Conservation (phyloP, 257 asterid species). For the Dorcoceras hygrometricum region DNA sequence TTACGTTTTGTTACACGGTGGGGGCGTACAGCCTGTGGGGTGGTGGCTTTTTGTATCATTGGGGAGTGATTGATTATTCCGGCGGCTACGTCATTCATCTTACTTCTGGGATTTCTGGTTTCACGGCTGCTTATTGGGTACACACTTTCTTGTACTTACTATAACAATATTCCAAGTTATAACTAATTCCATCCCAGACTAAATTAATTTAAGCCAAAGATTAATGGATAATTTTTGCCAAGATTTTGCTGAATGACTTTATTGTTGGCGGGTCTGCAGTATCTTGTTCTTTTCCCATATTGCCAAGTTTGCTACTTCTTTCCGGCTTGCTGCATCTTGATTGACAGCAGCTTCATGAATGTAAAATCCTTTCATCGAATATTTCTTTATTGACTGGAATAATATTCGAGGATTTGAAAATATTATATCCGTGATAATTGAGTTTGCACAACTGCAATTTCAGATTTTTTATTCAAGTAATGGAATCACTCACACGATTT, state of each 20-base stretch:
- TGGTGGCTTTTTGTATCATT: constrained; percentile 82
- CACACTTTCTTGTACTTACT: background rate
- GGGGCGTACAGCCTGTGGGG: constrained; percentile 93
- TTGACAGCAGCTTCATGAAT: too few relatives aligned
- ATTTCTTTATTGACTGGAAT: too few relatives aligned
- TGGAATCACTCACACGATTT: too few relatives aligned
- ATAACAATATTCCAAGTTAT: background rate
- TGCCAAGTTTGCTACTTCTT: background rate
- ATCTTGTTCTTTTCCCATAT: background rate
- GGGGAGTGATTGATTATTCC: constrained; percentile 95
- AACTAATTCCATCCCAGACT: background rate
- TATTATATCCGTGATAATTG: too few relatives aligned
- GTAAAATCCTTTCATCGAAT: too few relatives aligned
- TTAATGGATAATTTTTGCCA: background rate
- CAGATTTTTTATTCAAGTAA: too few relatives aligned
- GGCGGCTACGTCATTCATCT: constrained; percentile 92
- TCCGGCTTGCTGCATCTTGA: background rate
- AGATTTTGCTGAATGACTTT: background rate
- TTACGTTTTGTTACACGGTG: constrained; percentile 71
- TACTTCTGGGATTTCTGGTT: constrained; percentile 84
- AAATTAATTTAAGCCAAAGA: too few relatives aligned
- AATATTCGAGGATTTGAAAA: too few relatives aligned
- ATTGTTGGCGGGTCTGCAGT: background rate
- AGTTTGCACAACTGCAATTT: too few relatives aligned
- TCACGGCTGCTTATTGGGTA: constrained; percentile 97